phyloP scores from a whole-genome alignment of 805 yeast species.

The Kodamaea kaohsiungensis region DNA sequence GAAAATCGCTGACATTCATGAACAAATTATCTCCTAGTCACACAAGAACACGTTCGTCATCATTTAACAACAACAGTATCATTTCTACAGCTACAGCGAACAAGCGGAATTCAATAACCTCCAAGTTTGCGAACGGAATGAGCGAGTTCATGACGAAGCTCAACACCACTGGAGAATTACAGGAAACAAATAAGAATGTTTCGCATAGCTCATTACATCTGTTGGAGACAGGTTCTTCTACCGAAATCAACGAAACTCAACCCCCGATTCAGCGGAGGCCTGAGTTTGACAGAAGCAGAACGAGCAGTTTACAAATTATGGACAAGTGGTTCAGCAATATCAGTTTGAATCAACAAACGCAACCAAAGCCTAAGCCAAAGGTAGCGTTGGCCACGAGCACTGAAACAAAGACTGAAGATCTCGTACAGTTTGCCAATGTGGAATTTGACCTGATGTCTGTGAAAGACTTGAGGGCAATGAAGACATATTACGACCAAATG shows the following conservation, averaged over 20 bases:
- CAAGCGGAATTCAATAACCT: constrained; percentile 35
- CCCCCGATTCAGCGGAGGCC: constrained; percentile 19
- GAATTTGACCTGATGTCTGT: constrained; percentile 40
- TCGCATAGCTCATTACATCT: constrained; percentile 38
- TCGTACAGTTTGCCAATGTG: constrained; percentile 32
- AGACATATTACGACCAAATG: constrained; percentile 38
- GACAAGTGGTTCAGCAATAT: constrained; percentile 45
- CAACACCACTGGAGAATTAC: constrained; percentile 18
- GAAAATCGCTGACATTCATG: constrained; percentile 5
- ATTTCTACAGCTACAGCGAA: constrained; percentile 14
- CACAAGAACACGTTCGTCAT: constrained; percentile 40
- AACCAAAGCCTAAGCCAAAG: constrained; percentile 9
- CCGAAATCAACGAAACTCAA: constrained; percentile 14
- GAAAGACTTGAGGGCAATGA: constrained; percentile 34
- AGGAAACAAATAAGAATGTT: constrained; percentile 14
- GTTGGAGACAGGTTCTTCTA: constrained; percentile 24
- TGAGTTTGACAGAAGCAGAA: constrained; percentile 30
- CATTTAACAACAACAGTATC: constrained; percentile 23
- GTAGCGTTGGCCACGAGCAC: constrained; percentile 6
- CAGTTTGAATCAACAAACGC: constrained; percentile 8
- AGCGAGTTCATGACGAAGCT: constrained; percentile 44
- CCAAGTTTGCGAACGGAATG: constrained; percentile 42
- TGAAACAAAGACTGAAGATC: constrained; percentile 18
- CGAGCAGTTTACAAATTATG: constrained; percentile 43
- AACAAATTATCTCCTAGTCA: constrained; percentile 36